Evolutionary conservation across 441 rosid species (phyloP).

Genomic region (Euphorbia celastroides): DNA sequence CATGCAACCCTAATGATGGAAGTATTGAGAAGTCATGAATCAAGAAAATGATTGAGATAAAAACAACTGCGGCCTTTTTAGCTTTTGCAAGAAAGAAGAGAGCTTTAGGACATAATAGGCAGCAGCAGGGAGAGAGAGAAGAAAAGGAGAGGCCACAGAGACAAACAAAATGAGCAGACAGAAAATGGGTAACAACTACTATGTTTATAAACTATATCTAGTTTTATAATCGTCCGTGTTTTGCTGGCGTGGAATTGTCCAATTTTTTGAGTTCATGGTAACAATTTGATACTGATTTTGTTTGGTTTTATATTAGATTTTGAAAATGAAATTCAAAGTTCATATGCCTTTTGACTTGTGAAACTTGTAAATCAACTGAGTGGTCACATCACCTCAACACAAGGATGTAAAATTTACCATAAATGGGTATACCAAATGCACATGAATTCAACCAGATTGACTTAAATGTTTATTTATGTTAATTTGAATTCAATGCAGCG

Average conservation of each 20-base stretch:
- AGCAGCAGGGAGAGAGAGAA: no score
- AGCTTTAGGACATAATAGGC: background rate
- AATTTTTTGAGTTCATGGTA: background rate
- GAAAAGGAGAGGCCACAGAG: background rate
- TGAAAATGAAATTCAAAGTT: background rate
- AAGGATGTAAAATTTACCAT: background rate
- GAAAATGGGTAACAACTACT: constrained; percentile 1
- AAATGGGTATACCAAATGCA: background rate
- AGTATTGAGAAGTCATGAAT: no score
- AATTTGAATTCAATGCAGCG: no score
- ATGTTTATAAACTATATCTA: background rate
- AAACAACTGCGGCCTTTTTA: constrained; percentile 1
- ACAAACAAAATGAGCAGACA: constrained; percentile 1
- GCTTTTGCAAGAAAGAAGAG: background rate
- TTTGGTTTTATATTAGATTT: background rate
- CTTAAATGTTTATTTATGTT: no score
- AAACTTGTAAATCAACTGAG: background rate
- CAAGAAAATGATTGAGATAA: no score
- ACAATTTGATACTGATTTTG: background rate
- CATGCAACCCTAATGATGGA: background rate
- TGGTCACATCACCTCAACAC: constrained; percentile 2
- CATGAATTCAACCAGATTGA: no score
- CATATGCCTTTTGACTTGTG: background rate
- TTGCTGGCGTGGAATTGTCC: constrained; percentile 1
- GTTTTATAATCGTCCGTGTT: background rate